Base-by-base conservation (phyloP, 805 yeast genomes). In the Scheffersomyces ergatensis region DNA sequence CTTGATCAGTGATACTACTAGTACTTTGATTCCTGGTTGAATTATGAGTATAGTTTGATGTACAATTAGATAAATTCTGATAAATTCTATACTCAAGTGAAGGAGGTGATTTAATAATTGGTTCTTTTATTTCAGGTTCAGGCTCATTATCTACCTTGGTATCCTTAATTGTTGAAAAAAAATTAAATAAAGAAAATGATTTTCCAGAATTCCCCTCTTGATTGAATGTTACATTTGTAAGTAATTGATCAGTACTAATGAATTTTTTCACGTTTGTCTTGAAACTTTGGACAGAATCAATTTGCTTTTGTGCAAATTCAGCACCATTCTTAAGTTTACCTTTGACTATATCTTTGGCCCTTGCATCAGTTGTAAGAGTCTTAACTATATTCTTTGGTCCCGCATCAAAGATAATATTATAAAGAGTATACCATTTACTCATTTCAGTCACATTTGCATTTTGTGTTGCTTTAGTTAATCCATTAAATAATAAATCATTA, bases 351-450 rank as follows among this genome's bases (percentile, higher is more conserved):
- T 29, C 32, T 29, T 29, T 29, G 15, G 32, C 32, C 6, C 15
- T 7, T 8, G 32, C 18, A 29, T 29, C 32, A 5, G 32, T 29
- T 29, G 32, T 29, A 14, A 29, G 32, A 14, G 32, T 29, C 7
- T n/a, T 29, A 14, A 29, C 18, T 14, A 29, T 5, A 29, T 29
- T 29, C 11, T 29, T 29, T 5, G 32, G 32, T 14, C 32, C 32
- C 4, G 32, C 17, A 14, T 29, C 32, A 6, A 29, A 29, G 6
- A 29, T 15, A 15, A 29, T n/a, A 29, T 29, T 29, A 29, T 29
- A 29, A 29, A 29, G 32, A 6, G 32, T 29, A 29, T 29, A 29
- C 32, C 32, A 29, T 29, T 29, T 29, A 29, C 32, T 29, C 32
- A 29, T 29, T 29, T 29, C 32, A 8, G 32, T 29, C 5, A 29